Evolutionary conservation across 768 basidiomycete species (phyloP), one percentile per base, ranked within the genome.

Genomic region (Amanita exitialis): DNA sequence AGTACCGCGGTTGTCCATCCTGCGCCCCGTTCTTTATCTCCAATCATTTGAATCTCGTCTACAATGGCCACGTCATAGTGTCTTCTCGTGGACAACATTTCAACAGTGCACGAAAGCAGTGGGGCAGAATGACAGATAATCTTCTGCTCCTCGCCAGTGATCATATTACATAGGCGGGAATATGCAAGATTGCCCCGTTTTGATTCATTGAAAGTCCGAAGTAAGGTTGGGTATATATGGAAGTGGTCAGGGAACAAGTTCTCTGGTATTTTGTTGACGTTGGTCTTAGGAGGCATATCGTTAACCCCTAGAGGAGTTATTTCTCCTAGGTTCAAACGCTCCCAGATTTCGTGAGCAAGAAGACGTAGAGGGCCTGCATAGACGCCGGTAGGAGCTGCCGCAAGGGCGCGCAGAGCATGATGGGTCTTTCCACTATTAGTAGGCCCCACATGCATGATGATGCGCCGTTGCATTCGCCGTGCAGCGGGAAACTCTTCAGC

Each of bases 341-440:
- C 82, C 79, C 82, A 96, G 38, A 98, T 87, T 66, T 99, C 94
- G 67, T 97, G 86, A 0, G 96, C 96, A 42, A 99, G 82, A 35
- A 99, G 75, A 16, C 95, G 79, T 4, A 98, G 73, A 0, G 95
- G 96, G 0, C 94, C 93, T 0, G 90, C 91, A 58, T 97, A 98
- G 3, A 86, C 74, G 4, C 94, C 96, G 0, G 70, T 68, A 1
- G 62, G 59, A 0, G 93, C 81, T 3, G 81, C 79, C 0, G 91
- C 88, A 2, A 99, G 76, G 0, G 93, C 90, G 39, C 90, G 83
- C 7, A 99, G 70, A 0, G 95, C 96, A 60, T 87, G 83, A 61
- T 98, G 83, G 0, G 95, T 99, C 70, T 99, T 99, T 27, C 95
- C 96, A 55, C 89, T 90, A 65, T 98, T 99, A 20, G 96, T 98